These are phyloP conservation scores for Aspergillus tamarii DNA, from an alignment of 2,329 filamentous ascomycete species.

Conservation along the genomic window DNA sequence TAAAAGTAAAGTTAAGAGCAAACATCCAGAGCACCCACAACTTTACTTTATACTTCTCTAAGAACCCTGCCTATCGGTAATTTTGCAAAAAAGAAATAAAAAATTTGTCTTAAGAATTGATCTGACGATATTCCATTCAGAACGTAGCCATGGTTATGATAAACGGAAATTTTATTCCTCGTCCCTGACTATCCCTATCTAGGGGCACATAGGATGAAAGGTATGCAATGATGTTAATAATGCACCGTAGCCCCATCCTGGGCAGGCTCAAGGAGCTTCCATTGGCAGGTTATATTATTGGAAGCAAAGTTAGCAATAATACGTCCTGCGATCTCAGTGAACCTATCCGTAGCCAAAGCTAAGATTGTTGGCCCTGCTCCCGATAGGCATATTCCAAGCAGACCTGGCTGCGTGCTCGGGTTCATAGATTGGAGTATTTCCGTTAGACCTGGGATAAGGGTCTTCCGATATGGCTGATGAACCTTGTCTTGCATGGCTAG, in stretches of 20 bases:
- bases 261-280: conserved; percentile 86
- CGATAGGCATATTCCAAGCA: conserved; percentile 91
- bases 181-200: background rate
- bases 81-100: too few species aligned
- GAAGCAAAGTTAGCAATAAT: conserved; percentile 75
- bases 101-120: too few species aligned
- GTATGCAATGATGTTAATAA: conserved; percentile 9
- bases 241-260: conserved; percentile 59
- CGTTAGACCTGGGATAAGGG: conserved; percentile 85
- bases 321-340: conserved; percentile 79
- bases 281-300: conserved; percentile 71
- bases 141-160: background rate
- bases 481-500: conserved; percentile 98
- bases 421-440: conserved; percentile 92
- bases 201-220: background rate
- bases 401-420: conserved; percentile 79
- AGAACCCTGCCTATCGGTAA: background rate
- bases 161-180: background rate
- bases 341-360: conserved; percentile 87
- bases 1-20: background rate
- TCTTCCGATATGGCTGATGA: conserved; percentile 93
- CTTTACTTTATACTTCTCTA: background rate
- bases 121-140: background rate
- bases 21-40: background rate
- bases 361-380: conserved; percentile 95